These are phyloP conservation scores for Dictyostelium intermedium DNA, from an alignment of 78 protist genomes.

Conservation along the genomic window DNA sequence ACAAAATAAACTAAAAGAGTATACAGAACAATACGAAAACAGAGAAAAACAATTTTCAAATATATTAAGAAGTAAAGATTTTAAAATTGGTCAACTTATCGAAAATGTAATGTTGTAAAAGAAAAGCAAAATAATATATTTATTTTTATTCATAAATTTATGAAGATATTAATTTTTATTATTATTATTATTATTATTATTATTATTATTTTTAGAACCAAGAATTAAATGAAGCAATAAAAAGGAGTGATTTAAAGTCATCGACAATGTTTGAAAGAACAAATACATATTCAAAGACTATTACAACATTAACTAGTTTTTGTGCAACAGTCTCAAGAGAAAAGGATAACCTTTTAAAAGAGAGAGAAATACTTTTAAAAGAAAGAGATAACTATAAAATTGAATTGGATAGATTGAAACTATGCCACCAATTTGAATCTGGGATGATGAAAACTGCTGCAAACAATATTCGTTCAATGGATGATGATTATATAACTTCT, in stretches of 20 bases:
- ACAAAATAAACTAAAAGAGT: neutral
- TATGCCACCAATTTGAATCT: neutral
- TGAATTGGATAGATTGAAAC: neutral
- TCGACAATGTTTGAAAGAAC: neutral
- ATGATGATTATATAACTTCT: neutral
- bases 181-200: no score
- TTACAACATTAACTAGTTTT: neutral
- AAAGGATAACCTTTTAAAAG: neutral
- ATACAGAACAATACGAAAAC: neutral
- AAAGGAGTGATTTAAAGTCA: neutral
- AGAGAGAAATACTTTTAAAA: neutral
- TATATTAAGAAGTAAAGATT: neutral
- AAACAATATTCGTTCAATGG: neutral
- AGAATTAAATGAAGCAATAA: neutral
- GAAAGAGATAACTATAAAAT: neutral
- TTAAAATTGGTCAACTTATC: neutral
- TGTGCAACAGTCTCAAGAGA: neutral
- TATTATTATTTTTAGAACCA: neutral
- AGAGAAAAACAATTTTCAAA: neutral
- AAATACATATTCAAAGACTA: neutral
- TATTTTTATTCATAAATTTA: no score
- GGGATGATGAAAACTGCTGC: neutral
- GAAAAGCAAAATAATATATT: neutral
- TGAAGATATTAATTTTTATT: no score
- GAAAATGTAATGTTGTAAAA: neutral